Base-by-base conservation (phyloP, 139 green algal genomes). In the Chlamydomonas sphaeroides region DNA sequence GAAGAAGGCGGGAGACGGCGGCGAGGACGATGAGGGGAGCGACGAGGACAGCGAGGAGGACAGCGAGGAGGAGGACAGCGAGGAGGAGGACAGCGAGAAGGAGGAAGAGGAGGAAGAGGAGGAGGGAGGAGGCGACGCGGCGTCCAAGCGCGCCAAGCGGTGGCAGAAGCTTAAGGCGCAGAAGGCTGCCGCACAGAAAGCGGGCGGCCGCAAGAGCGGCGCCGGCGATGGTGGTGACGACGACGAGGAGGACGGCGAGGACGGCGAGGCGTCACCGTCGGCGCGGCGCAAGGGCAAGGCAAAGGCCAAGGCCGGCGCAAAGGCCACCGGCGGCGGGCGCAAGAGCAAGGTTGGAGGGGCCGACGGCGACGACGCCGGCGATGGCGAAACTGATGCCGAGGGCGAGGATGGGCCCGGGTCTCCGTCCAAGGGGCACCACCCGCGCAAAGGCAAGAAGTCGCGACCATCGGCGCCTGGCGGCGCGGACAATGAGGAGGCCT, bases 1-100 rank as follows among this genome's bases (percentile, higher is more conserved):
- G 74, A 20, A 6, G 59, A 17, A 26, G 59, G 41, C 15, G 23
- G 74, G 72, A 70, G 21, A n/a, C 4, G 28, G 61, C 20, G 35
- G 59, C 26, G 72, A 41, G 15, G 56, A 15, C 1, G 72, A n/a
- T 0, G 72, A 68, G 23, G 72, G 30, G 3, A 53, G 57, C 23
- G 74, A 62, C 30, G 74, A 70, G 36, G 74, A 38, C 20, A 59
- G 36, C 1, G 74, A 48, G 18, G 74, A 62, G 38, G 74, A 80
- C 30, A 59, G 20, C 2, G 74, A 35, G 0, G 59, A 42, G 10
- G 74, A 20, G 5, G 74, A 18, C 3, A 59, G 56, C 3, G 72
- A 30, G 30, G 59, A 38, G 5, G 59, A 38, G 56, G 56, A 32
- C 2, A 25, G n/a, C 3, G 56, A 62, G 1, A 25, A 62, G 2